Base-by-base conservation (phyloP, 768 basidiomycete species). In the Mycena latifolia region DNA sequence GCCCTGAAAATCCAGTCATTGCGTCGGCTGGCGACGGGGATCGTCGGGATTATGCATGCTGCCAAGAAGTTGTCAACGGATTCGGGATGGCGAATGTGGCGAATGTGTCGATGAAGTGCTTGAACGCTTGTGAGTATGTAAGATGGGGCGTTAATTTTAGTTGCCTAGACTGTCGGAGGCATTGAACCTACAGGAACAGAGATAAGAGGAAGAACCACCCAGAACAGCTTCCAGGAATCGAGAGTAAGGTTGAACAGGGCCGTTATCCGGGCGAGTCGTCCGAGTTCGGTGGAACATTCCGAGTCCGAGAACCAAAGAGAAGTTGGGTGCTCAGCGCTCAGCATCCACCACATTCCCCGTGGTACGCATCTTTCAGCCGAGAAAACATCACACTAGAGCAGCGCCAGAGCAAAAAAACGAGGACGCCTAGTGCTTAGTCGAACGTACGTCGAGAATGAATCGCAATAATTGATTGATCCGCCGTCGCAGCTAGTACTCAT, bases 1-100 rank as follows among this genome's bases (percentile, higher is more conserved):
- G 29, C 27, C 43, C 25, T 41, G 53, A 43, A 60, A 55, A 46
- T 54, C 53, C 14, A 28, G 22, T 29, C 57, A 66, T 66, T 33
- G 29, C 56, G 46, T 65, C 57, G 56, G 56, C 25, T 53, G 33
- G 48, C 9, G 29, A 12, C 52, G 63, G 63, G 31, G 12, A 53
- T 20, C 48, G 15, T 24, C 39, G 55, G 55, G 11, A 43, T 50
- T 45, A 50, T 31, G 41, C 28, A 18, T 20, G 0, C 46, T n/a
- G 33, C 27, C 59, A 45, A 55, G 35, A 41, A 25, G 14, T 14
- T n/a, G 12, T 37, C 25, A 35, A 55, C n/a, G 22, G 5, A 53
- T 15, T 35, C 53, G 53, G 55, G 28, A 50, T 33, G 5, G 37
- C 10, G 52, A 46, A 47, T 47, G 35, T n/a, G n/a, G n/a, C n/a